A percentile compares a stretch with the other conserved stretches of the same genome.
These are phyloP conservation scores for Orbilia blumenaviensis DNA, from an alignment of 2,329 filamentous ascomycete genomes.

Conservation along the genomic window DNA sequence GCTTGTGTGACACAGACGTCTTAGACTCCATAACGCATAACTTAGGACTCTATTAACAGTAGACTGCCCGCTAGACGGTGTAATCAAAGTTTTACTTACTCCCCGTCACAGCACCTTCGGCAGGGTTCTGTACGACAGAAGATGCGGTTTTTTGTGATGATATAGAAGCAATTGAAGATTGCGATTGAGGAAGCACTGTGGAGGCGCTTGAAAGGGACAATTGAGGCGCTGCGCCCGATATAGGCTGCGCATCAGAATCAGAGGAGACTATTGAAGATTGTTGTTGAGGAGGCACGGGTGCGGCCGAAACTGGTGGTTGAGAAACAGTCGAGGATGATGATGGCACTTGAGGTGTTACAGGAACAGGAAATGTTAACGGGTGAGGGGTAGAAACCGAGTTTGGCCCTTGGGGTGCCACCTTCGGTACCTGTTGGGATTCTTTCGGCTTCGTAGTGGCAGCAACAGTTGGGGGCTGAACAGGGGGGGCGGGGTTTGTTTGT, in stretches of 20 bases:
- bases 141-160: not conserved
- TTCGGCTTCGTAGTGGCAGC: not conserved
- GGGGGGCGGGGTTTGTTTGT: not conserved
- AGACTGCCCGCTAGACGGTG: too few relatives aligned
- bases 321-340: not conserved
- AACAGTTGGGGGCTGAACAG: not conserved
- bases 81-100: not conserved
- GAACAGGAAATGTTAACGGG: not conserved
- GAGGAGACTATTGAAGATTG: not conserved
- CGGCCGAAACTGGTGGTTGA: not conserved
- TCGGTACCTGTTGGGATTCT: not conserved
- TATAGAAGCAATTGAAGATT: not conserved
- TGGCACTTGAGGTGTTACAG: not conserved
- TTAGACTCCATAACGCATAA: too few relatives aligned
- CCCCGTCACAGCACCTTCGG: not conserved
- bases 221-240: too few relatives aligned
- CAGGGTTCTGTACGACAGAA: not conserved
- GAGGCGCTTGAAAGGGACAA: not conserved
- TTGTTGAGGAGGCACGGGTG: not conserved
- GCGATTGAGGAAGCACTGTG: not conserved
- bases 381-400: not conserved
- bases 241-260: not conserved
- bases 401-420: not conserved
- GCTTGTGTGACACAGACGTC: not conserved
- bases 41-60: too few relatives aligned